phyloP scores from a whole-genome alignment of 441 rosid species.

The Croton setiger region DNA sequence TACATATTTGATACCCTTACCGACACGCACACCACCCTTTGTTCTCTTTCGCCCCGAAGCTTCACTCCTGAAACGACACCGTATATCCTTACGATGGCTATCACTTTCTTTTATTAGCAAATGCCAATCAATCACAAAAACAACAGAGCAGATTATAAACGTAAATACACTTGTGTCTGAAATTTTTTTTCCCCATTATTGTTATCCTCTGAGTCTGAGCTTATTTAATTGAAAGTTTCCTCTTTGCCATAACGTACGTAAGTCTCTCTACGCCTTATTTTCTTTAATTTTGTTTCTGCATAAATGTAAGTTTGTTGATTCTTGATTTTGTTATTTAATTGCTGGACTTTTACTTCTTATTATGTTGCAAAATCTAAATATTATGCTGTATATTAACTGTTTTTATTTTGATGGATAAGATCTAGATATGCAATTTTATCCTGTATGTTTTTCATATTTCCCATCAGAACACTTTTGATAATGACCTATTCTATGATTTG shows the following conservation, averaged over 20 bases:
- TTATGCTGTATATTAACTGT: not conserved
- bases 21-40: no score
- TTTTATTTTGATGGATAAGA: constrained; percentile 6
- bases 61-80: not conserved
- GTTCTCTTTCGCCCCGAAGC: not conserved
- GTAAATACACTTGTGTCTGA: not conserved
- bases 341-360: not conserved
- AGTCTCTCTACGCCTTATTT: not conserved
- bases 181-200: not conserved
- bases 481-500: constrained; percentile 9
- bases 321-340: constrained; percentile 7
- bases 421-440: not conserved
- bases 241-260: constrained; percentile 17
- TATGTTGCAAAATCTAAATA: not conserved
- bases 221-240: not conserved
- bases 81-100: not conserved
- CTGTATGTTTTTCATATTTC: constrained; percentile 5
- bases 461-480: constrained; percentile 1
- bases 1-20: no score
- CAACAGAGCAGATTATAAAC: not conserved
- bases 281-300: not conserved
- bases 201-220: not conserved
- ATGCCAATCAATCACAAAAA: not conserved
- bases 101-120: not conserved
- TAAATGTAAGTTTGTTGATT: not conserved